Percentiles rank a stretch among this genome's conserved stretches.
Evolutionary conservation across 1,284 basidiomycete genomes (phyloP).

Genomic region (Trichosporon sp.): DNA sequence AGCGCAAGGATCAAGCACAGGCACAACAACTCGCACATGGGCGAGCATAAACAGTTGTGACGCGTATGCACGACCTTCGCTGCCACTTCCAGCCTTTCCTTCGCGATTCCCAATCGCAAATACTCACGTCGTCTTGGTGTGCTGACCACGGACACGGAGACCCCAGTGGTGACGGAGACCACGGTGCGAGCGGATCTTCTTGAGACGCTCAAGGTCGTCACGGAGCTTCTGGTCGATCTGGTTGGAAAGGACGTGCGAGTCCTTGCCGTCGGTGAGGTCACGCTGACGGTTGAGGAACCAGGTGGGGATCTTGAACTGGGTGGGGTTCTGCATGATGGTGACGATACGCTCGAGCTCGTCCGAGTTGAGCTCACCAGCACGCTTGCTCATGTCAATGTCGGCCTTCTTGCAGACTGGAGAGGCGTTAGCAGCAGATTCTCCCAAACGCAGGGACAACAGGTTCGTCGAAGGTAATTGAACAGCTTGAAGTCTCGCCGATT

Average conservation of each 20-base stretch:
- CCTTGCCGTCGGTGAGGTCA: slow-evolving; percentile 96
- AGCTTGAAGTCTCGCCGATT: too few species aligned
- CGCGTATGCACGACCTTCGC: background rate
- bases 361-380: slow-evolving; percentile 91
- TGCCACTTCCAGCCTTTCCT: background rate
- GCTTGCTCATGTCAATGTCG: slow-evolving; percentile 97
- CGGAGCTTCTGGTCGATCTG: slow-evolving; percentile 96
- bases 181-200: slow-evolving; percentile 99
- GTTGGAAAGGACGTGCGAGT: slow-evolving; percentile 94
- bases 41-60: too few species aligned
- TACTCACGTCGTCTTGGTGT: slow-evolving; percentile 87
- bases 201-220: slow-evolving; percentile 96
- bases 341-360: slow-evolving; percentile 98
- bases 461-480: background rate
- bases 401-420: slow-evolving; percentile 97
- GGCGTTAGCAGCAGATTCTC: background rate
- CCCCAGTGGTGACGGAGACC: slow-evolving; percentile 98
- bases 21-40: too few species aligned
- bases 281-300: slow-evolving; percentile 99
- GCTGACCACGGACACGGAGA: slow-evolving; percentile 90
- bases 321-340: slow-evolving; percentile 98
- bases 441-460: background rate
- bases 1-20: too few species aligned
- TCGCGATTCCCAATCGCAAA: background rate
- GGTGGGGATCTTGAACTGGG: slow-evolving; percentile 96